Conservation (phyloP, 2,329 filamentous ascomycete genomes). For the Colletotrichum cordylinicola region DNA sequence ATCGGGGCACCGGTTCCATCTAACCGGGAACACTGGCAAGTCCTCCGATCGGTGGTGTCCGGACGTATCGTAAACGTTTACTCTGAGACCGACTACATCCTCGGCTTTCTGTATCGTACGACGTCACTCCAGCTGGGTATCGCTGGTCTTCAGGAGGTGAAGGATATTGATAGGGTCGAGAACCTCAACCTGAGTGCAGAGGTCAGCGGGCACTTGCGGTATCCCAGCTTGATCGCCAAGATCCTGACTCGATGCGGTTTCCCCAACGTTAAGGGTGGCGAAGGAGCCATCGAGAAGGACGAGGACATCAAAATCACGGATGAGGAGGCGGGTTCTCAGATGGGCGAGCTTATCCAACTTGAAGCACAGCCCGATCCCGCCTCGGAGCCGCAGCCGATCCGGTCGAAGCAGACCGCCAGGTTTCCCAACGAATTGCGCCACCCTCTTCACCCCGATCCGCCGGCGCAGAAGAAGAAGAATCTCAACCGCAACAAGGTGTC, state of each 20-base stretch:
- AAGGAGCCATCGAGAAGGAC: slow-evolving; percentile 55
- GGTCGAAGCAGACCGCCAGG: slow-evolving; percentile 18
- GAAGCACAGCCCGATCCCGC: slow-evolving; percentile 34
- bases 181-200: slow-evolving; percentile 59
- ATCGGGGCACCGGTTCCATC: slow-evolving; percentile 84
- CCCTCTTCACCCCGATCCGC: slow-evolving; percentile 12
- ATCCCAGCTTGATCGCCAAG: slow-evolving; percentile 54
- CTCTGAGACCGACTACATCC: slow-evolving; percentile 84
- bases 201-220: slow-evolving; percentile 60
- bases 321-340: slow-evolving; percentile 30
- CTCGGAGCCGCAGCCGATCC: slow-evolving; percentile 20
- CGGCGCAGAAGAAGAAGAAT: slow-evolving; percentile 2
- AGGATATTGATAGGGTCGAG: slow-evolving; percentile 69
- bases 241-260: slow-evolving; percentile 61
- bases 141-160: slow-evolving; percentile 79
- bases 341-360: slow-evolving; percentile 47
- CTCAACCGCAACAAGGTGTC: slow-evolving; percentile 3
- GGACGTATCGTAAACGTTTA: slow-evolving; percentile 89
- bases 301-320: slow-evolving; percentile 42
- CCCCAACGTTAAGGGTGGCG: slow-evolving; percentile 47
- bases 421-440: slow-evolving; percentile 18
- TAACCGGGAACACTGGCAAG: slow-evolving; percentile 74
- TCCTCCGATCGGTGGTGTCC: slow-evolving; percentile 78
- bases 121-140: slow-evolving; percentile 84
- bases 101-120: slow-evolving; percentile 86